These are phyloP conservation scores for Haberlea rhodopensis DNA, from an alignment of 257 asterid genomes.

Conservation along the genomic window DNA sequence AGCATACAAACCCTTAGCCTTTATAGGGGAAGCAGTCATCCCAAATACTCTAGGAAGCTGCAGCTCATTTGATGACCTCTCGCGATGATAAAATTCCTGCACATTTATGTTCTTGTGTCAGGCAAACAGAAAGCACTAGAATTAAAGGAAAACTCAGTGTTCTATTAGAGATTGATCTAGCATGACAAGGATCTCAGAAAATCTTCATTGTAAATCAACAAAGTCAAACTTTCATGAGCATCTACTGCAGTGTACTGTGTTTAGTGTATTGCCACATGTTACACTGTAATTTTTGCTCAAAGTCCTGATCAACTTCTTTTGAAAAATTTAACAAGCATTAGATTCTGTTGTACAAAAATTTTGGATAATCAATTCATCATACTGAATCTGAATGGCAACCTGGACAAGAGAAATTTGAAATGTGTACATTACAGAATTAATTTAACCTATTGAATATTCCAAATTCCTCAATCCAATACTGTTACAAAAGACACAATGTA, in stretches of 20 bases:
- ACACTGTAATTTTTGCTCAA: too few relatives aligned
- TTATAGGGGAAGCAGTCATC: constrained; percentile 95
- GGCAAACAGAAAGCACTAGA: not conserved
- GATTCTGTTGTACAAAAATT: too few relatives aligned
- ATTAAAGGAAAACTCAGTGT: not conserved
- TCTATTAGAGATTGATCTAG: not conserved
- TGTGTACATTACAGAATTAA: not conserved
- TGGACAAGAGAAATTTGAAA: not conserved
- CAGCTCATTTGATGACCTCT: constrained; percentile 23
- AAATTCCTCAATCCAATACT: constrained; percentile 1
- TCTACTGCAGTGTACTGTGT: too few relatives aligned
- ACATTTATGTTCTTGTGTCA: constrained; percentile 1
- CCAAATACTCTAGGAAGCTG: constrained; percentile 82
- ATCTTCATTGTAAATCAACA: not conserved
- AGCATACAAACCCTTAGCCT: constrained; percentile 60
- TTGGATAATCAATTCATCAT: too few relatives aligned
- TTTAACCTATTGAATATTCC: not conserved
- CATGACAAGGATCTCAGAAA: not conserved
- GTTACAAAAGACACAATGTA: not conserved
- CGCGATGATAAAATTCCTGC: constrained; percentile 69
- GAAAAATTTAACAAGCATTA: too few relatives aligned
- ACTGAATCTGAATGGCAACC: not conserved
- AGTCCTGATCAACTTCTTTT: too few relatives aligned
- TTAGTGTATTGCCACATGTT: too few relatives aligned
- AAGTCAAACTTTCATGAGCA: not conserved